Conservation (phyloP, 345 rosid genomes). For the Brassica rapa region DNA sequence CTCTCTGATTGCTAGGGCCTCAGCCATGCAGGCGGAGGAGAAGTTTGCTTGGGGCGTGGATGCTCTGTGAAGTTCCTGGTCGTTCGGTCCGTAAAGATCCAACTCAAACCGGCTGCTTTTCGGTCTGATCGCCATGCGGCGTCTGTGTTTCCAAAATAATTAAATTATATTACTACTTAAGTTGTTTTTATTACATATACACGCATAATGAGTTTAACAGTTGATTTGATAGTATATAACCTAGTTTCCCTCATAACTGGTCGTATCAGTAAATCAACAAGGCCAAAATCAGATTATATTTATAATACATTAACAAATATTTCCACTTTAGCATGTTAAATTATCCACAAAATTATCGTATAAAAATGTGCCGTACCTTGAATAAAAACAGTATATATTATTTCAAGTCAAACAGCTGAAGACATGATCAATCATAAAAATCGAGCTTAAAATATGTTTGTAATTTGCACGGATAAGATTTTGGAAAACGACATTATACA, state of each 20-base stretch:
- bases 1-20: no score
- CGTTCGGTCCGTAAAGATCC: no score
- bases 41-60: no score
- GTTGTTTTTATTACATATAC: no score
- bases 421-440: neutral
- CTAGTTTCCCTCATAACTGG: neutral
- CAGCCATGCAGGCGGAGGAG: no score
- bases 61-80: no score
- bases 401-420: slow-evolving; percentile 1
- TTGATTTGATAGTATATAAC: neutral
- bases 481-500: neutral
- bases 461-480: neutral
- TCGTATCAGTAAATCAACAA: neutral
- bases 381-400: neutral
- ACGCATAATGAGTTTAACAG: neutral
- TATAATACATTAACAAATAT: neutral
- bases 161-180: no score
- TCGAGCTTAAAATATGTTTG: neutral
- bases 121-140: no score
- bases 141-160: neutral
- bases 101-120: no score
- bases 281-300: neutral
- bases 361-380: neutral
- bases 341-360: neutral
- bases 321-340: neutral